Evolutionary conservation across 257 asterid genomes (phyloP), one percentile per base, ranked within the genome.

Genomic region (Solanum pennellii): DNA sequence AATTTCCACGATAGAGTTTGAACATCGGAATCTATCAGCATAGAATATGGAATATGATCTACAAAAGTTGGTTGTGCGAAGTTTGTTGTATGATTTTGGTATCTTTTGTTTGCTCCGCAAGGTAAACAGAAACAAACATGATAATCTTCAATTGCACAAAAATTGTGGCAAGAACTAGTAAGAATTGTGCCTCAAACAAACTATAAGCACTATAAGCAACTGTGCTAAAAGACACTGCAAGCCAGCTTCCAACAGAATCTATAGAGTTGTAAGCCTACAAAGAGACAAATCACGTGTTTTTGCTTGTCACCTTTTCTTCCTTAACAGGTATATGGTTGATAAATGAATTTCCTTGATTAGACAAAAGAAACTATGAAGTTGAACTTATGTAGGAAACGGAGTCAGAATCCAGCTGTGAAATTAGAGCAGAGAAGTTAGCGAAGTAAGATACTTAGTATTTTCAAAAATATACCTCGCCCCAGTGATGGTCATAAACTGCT

Each of bases 401-500:
- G 49, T 37, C 27, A 27, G 49, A 37, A 5, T 23, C 39, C 31
- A 21, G 52, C 45, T 25, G 69, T 29, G 73, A 31, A 41, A 59
- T 39, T 35, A 72, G 74, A 42, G 52, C 23, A 84, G 25, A 66
- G 60, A 84, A 84, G 29, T 39, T 23, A 42, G 62, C 42, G 42
- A 65, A 65, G 16, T n/a, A 29, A 20, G 60, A 49, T 84, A 83
- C 5, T n/a, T 23, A 35, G 33, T 7, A 41, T 45, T 66, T 31
- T 83, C 12, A 31, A 5, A 5, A 71, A 77, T 59, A 29, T 90
- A 97, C 99, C 98, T 96, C 23, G 99, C 93, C 71, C 98, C 99
- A 49, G 99, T 97, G 86, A 97, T 96, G 39, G 98, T 86, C 90
- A 96, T 94, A 89, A 97, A 94, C 86, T 97, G 99, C 93, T 97